Conservation (phyloP, 2,329 filamentous ascomycete genomes). For the Neurospora sp. region DNA sequence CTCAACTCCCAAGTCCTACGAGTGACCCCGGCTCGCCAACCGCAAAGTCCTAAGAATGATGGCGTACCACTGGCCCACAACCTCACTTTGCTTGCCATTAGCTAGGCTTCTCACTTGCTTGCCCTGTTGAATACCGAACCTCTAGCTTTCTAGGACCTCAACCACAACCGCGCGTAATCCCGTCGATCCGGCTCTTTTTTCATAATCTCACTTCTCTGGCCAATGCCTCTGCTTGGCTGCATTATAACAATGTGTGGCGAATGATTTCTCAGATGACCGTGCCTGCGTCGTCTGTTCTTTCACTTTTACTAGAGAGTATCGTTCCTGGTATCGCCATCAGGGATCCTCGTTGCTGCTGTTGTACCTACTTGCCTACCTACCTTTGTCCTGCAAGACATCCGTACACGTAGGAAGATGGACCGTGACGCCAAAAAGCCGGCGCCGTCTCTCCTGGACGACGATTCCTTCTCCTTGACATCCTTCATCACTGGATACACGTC, state of each 20-base stretch:
- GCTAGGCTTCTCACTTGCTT: conserved; percentile 4
- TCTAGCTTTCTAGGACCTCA: background rate
- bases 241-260: conserved; percentile 22
- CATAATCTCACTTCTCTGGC: background rate
- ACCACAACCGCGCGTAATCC: background rate
- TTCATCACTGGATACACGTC: background rate
- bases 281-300: conserved; percentile 2
- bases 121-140: background rate
- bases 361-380: conserved; percentile 3
- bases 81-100: conserved; percentile 8
- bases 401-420: conserved; percentile 13
- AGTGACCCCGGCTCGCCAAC: conserved; percentile 1
- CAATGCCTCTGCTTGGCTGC: background rate
- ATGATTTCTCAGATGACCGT: conserved; percentile 9
- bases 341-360: conserved; percentile 2
- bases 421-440: background rate
- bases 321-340: background rate
- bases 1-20: conserved; percentile 5
- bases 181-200: background rate
- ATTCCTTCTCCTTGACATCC: background rate
- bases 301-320: conserved; percentile 1
- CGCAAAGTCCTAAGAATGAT: conserved; percentile 9
- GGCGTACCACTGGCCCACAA: conserved; percentile 5
- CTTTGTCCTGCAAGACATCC: background rate
- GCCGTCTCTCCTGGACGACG: background rate